Conservation (phyloP, 768 basidiomycete genomes). For the Astraeus odoratus region DNA sequence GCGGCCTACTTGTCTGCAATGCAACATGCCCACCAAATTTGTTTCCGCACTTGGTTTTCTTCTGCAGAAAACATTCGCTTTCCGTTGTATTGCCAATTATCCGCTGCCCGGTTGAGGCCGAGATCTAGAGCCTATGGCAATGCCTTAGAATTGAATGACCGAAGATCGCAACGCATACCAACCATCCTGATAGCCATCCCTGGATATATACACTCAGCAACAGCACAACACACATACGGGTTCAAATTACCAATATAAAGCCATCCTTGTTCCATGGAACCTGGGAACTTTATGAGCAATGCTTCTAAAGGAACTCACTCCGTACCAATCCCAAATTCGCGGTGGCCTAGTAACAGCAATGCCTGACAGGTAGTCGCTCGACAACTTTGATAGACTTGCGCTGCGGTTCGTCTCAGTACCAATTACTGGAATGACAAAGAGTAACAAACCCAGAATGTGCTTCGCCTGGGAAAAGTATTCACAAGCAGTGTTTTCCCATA, state of each 20-base stretch:
- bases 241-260: slow-evolving; percentile 55
- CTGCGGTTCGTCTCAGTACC: slow-evolving; percentile 28
- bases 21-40: slow-evolving; percentile 77
- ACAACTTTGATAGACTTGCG: slow-evolving; percentile 57
- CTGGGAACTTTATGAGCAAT: slow-evolving; percentile 21
- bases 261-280: slow-evolving; percentile 81
- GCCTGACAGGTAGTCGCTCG: slow-evolving; percentile 76
- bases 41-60: slow-evolving; percentile 65
- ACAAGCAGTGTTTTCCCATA: slow-evolving; percentile 63
- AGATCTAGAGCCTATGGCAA: slow-evolving; percentile 62
- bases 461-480: slow-evolving; percentile 59
- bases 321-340: slow-evolving; percentile 80
- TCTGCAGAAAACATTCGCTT: slow-evolving; percentile 53
- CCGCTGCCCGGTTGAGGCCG: slow-evolving; percentile 73
- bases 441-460: slow-evolving; percentile 49
- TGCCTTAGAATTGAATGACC: slow-evolving; percentile 3
- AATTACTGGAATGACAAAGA: neutral
- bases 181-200: slow-evolving; percentile 77
- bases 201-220: slow-evolving; percentile 13
- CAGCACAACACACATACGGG: neutral
- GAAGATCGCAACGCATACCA: slow-evolving; percentile 7
- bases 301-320: neutral
- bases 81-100: slow-evolving; percentile 63
- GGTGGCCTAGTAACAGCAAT: slow-evolving; percentile 68
- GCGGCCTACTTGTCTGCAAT: slow-evolving; percentile 60